Evolutionary conservation across 2,329 filamentous ascomycete genomes (phyloP).

Genomic region (Coleophoma cylindrospora): DNA sequence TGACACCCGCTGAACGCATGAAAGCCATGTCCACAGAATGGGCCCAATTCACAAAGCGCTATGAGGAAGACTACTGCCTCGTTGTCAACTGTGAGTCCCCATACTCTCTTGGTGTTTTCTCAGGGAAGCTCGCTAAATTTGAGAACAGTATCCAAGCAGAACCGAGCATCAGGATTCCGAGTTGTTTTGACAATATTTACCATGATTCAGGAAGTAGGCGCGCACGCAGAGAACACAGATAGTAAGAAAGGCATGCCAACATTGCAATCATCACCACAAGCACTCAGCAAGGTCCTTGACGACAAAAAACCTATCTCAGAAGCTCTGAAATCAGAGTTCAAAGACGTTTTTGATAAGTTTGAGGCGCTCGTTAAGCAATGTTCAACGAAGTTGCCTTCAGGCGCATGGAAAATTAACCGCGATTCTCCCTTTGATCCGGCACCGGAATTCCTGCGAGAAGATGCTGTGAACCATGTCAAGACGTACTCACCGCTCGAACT

Average conservation of each 20-base stretch:
- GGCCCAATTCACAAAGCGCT: slow-evolving; percentile 36
- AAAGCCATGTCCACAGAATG: slow-evolving; percentile 37
- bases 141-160: slow-evolving; percentile 26
- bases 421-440: slow-evolving; percentile 24
- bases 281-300: slow-evolving; percentile 25
- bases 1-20: slow-evolving; percentile 40
- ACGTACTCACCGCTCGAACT: slow-evolving; percentile 31
- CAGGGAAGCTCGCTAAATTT: slow-evolving; percentile 4
- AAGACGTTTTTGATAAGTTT: slow-evolving; percentile 26
- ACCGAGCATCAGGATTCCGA: slow-evolving; percentile 27
- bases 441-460: slow-evolving; percentile 18
- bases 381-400: slow-evolving; percentile 18
- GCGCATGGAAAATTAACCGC: slow-evolving; percentile 15
- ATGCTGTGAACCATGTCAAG: slow-evolving; percentile 21
- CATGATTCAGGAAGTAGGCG: slow-evolving; percentile 26
- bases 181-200: slow-evolving; percentile 29
- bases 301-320: slow-evolving; percentile 21
- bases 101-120: neutral
- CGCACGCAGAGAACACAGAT: slow-evolving; percentile 1
- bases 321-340: slow-evolving; percentile 21
- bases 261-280: slow-evolving; percentile 23
- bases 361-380: slow-evolving; percentile 23
- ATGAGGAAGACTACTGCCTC: slow-evolving; percentile 34
- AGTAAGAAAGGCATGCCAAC: slow-evolving; percentile 13
- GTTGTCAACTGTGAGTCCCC: slow-evolving; percentile 29